Evolutionary conservation across 768 basidiomycete species (phyloP), one percentile per base, ranked within the genome.

Genomic region (Pleurotus salmoneostramineus): DNA sequence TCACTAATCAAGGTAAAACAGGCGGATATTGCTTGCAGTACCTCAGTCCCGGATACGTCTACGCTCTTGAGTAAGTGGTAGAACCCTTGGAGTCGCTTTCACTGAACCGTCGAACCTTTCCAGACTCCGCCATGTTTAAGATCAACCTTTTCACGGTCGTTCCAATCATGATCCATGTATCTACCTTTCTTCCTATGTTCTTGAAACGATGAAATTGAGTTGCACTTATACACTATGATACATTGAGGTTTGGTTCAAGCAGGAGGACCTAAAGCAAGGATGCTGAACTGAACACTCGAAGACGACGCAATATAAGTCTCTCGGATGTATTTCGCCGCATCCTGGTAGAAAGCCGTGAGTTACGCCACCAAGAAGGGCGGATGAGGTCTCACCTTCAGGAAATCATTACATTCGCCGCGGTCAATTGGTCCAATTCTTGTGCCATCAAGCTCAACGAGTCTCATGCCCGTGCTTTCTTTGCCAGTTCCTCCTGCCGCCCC

Each of bases 371-470:
- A 34, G 34, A 21, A 27, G 21, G 21, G 21, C 21, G 21, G 21
- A 27, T 27, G 21, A 27, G 21, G 21, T 21, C 48, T 50, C 60
- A 82, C 90, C 67, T 75, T 67, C 52, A 93, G 68, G 46, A 93
- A 72, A 66, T 89, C 75, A 1, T 59, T 70, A 61, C 83, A 84
- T 58, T 76, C 74, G 0, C 91, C 91, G 62, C 87, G 80, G 67
- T 97, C 94, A 62, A 97, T 76, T 0, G 95, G 93, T 3, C 91
- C 91, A 7, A 68, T 72, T 46, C 95, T 73, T 45, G 84, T 73
- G 0, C 95, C 95, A 71, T 97, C 94, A 48, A 98, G 74, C 69
- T 97, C 95, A 46, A 96, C 74, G 6, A 97, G 69, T 49, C 88
- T 78, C 72, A 74, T 71, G 5, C 69, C 69, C 5, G 64, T 59